A percentile compares a stretch with the other conserved stretches of the same genome.
These are phyloP conservation scores for Lithohypha guttulata DNA, from an alignment of 2,329 filamentous ascomycete genomes.

Conservation along the genomic window DNA sequence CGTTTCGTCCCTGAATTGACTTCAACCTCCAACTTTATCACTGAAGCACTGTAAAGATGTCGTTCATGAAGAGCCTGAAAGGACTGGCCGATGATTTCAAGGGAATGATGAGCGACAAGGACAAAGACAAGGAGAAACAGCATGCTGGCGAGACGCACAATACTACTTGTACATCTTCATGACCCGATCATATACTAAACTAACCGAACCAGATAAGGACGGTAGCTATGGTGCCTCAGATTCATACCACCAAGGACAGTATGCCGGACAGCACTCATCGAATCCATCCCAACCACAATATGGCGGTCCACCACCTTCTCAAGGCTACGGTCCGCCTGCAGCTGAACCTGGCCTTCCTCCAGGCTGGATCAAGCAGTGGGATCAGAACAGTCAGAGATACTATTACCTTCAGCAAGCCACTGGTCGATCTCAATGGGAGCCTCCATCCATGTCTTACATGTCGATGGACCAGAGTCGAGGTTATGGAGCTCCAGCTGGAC, in stretches of 20 bases:
- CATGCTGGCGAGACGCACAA: too few species aligned
- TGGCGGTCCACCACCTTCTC: conserved; percentile 1
- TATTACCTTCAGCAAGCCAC: conserved; percentile 40
- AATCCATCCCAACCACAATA: conserved; percentile 2
- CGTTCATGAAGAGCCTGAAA: conserved; percentile 9
- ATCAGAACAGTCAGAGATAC: conserved; percentile 37
- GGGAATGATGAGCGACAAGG: conserved; percentile 17
- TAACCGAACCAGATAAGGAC: too few species aligned
- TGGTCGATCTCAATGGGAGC: conserved; percentile 39
- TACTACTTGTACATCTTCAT: too few species aligned
- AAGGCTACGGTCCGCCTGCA: conserved; percentile 7
- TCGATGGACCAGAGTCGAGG: conserved; percentile 1
- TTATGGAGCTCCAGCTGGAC: conserved; percentile 10
- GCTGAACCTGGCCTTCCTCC: conserved; percentile 27
- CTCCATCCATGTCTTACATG: conserved; percentile 23
- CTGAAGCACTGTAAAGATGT: background rate
- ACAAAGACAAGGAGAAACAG: conserved; percentile 8
- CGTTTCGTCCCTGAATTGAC: background rate
- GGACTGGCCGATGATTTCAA: conserved; percentile 14
- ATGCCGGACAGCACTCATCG: conserved; percentile 1
- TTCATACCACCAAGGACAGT: background rate
- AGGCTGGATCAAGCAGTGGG: conserved; percentile 39
- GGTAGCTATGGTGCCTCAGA: too few species aligned
- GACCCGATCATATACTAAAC: too few species aligned
- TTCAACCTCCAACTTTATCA: background rate